A percentile compares a stretch with the other conserved stretches of the same genome.
Evolutionary conservation across 768 basidiomycete species (phyloP).

Genomic region (Clitopilus hobsonii): DNA sequence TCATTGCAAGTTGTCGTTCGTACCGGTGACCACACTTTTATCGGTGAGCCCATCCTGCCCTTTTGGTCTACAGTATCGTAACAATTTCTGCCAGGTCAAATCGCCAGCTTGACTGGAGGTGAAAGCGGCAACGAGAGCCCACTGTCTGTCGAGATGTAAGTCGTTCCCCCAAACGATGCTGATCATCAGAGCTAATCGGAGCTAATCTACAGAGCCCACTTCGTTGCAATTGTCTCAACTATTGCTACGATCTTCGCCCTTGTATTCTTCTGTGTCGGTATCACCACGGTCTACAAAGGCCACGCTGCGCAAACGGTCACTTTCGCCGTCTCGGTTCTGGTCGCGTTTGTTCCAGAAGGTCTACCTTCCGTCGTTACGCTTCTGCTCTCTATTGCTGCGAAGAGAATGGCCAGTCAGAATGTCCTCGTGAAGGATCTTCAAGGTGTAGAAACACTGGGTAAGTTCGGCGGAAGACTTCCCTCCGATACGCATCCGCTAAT

Average conservation of each 20-base stretch:
- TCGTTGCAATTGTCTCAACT: slow-evolving; percentile 56
- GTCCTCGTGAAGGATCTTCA: slow-evolving; percentile 74
- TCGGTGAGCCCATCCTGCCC: slow-evolving; percentile 31
- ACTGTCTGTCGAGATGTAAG: slow-evolving; percentile 62
- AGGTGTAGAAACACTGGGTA: slow-evolving; percentile 66
- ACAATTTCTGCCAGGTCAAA: slow-evolving; percentile 44
- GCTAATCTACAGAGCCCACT: slow-evolving; percentile 37
- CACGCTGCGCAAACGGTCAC: slow-evolving; percentile 56
- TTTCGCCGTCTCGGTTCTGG: slow-evolving; percentile 56
- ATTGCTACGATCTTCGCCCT: slow-evolving; percentile 60
- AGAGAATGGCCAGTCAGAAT: slow-evolving; percentile 67
- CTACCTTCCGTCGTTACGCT: slow-evolving; percentile 66
- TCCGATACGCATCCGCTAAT: slow-evolving; percentile 25
- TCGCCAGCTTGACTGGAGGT: slow-evolving; percentile 60
- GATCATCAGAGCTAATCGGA: not conserved
- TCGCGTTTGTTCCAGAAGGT: slow-evolving; percentile 60
- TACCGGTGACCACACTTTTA: slow-evolving; percentile 63
- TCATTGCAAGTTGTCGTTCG: slow-evolving; percentile 49
- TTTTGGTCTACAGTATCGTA: not conserved
- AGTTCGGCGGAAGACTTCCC: slow-evolving; percentile 29
- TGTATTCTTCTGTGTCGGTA: slow-evolving; percentile 62
- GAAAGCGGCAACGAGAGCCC: slow-evolving; percentile 64
- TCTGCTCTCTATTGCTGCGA: slow-evolving; percentile 63
- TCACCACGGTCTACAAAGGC: slow-evolving; percentile 63
- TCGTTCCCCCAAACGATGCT: slow-evolving; percentile 3